Evolutionary conservation across 129 eudicot species (phyloP).

Genomic region (Flaveria ramosissima): DNA sequence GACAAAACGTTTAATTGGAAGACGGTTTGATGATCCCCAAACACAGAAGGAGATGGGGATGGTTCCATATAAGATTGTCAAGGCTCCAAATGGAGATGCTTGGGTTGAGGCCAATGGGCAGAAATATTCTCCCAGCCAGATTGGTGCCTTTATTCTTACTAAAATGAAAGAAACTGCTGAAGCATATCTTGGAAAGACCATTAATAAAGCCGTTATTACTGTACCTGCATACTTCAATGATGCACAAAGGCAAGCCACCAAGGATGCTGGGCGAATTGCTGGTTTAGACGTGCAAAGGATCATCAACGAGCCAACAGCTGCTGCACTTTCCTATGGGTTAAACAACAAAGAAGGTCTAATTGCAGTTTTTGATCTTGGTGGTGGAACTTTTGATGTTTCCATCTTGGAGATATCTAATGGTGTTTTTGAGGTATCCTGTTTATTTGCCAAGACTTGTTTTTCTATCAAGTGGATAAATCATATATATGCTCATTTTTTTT

Average conservation of each 20-base stretch:
- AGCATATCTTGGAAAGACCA: slow-evolving; percentile 20
- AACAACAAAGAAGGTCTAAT: slow-evolving; percentile 17
- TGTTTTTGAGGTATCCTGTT: slow-evolving; percentile 7
- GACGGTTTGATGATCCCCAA: slow-evolving; percentile 12
- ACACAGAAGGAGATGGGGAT: slow-evolving; percentile 21
- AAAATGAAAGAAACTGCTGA: slow-evolving; percentile 23
- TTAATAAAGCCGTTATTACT: slow-evolving; percentile 11
- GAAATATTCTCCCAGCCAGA: slow-evolving; percentile 13
- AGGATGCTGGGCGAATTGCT: slow-evolving; percentile 15
- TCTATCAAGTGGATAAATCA: not conserved
- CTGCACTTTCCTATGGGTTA: slow-evolving; percentile 7
- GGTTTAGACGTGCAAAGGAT: slow-evolving; percentile 16
- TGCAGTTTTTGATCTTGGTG: slow-evolving; percentile 19
- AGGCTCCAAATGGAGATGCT: slow-evolving; percentile 22
- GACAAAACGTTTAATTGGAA: slow-evolving; percentile 5
- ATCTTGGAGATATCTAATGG: slow-evolving; percentile 16
- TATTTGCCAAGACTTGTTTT: not conserved
- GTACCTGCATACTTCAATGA: slow-evolving; percentile 8
- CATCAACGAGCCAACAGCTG: slow-evolving; percentile 14
- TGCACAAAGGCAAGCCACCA: slow-evolving; percentile 19
- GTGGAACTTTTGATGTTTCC: slow-evolving; percentile 22
- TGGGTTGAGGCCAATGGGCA: slow-evolving; percentile 17
- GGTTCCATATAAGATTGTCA: slow-evolving; percentile 16
- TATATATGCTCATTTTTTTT: not conserved
- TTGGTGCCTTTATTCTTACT: slow-evolving; percentile 16